phyloP scores from a whole-genome alignment of 2,329 filamentous ascomycete genomes.

The Fusarium paranaense region DNA sequence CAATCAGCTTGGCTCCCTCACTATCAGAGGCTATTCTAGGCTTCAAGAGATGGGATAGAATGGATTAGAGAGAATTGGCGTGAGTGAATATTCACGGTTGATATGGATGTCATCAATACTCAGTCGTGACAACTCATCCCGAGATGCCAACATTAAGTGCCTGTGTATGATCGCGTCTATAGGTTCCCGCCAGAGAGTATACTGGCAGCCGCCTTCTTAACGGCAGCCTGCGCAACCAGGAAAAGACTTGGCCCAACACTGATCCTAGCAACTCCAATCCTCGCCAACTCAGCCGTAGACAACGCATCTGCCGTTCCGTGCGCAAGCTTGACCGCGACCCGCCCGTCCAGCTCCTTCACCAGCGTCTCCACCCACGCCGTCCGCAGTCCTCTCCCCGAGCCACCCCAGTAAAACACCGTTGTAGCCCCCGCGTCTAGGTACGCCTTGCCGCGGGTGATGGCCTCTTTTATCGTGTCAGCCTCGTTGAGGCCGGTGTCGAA shows the following conservation, averaged over 20 bases:
- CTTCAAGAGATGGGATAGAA: background rate
- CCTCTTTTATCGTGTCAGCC: constrained; percentile 57
- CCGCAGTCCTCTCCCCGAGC: constrained; percentile 54
- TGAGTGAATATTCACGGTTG: background rate
- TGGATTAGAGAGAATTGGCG: background rate
- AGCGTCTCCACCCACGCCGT: constrained; percentile 60
- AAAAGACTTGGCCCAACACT: constrained; percentile 65
- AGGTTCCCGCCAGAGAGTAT: constrained; percentile 45
- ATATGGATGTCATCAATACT: background rate
- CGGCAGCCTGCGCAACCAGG: constrained; percentile 52
- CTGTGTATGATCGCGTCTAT: background rate
- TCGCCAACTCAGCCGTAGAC: constrained; percentile 56
- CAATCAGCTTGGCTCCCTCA: background rate
- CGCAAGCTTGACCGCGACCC: constrained; percentile 60
- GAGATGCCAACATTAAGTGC: background rate
- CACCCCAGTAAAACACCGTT: constrained; percentile 72
- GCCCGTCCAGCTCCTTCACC: constrained; percentile 61
- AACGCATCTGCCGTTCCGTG: constrained; percentile 51
- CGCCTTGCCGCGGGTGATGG: constrained; percentile 64
- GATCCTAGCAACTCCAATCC: constrained; percentile 66
- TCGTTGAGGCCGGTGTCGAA: constrained; percentile 46
- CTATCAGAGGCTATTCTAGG: background rate
- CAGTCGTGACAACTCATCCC: background rate
- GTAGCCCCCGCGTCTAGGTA: constrained; percentile 69
- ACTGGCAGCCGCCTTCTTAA: constrained; percentile 49